A percentile compares a stretch with the other conserved stretches of the same genome.
These are phyloP conservation scores for Fraxinus sp. DNA, from an alignment of 305 asterid species.

Conservation along the genomic window DNA sequence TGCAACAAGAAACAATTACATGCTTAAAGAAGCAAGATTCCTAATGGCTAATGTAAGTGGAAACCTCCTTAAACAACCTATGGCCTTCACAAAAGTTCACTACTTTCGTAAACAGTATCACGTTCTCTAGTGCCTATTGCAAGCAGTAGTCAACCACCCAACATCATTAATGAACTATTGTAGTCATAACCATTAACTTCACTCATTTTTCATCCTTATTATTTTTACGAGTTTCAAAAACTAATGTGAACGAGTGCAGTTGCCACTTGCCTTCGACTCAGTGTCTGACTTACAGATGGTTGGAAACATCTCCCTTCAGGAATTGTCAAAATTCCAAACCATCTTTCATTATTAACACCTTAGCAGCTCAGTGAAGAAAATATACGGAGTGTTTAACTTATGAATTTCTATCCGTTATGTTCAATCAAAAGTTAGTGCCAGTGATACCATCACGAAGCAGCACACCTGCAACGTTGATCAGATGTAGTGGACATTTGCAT, in stretches of 20 bases:
- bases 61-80: background rate
- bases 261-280: background rate
- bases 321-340: background rate
- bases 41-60: slow-evolving; percentile 8
- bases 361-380: background rate
- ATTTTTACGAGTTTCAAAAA: background rate
- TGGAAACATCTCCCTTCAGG: background rate
- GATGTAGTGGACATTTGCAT: slow-evolving; percentile 90
- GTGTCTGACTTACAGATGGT: background rate
- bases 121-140: background rate
- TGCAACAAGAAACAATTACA: slow-evolving; percentile 36
- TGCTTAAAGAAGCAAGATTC: slow-evolving; percentile 15
- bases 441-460: slow-evolving; percentile 15
- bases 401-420: background rate
- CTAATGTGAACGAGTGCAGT: background rate
- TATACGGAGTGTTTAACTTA: background rate
- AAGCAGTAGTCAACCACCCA: background rate
- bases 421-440: background rate
- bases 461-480: slow-evolving; percentile 87
- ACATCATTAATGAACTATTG: background rate
- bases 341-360: background rate
- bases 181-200: background rate
- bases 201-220: background rate
- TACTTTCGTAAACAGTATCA: background rate
- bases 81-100: background rate